Evolutionary conservation across 2,329 filamentous ascomycete genomes (phyloP), one percentile per base, ranked within the genome.

Genomic region (Aspergillus neotritici): DNA sequence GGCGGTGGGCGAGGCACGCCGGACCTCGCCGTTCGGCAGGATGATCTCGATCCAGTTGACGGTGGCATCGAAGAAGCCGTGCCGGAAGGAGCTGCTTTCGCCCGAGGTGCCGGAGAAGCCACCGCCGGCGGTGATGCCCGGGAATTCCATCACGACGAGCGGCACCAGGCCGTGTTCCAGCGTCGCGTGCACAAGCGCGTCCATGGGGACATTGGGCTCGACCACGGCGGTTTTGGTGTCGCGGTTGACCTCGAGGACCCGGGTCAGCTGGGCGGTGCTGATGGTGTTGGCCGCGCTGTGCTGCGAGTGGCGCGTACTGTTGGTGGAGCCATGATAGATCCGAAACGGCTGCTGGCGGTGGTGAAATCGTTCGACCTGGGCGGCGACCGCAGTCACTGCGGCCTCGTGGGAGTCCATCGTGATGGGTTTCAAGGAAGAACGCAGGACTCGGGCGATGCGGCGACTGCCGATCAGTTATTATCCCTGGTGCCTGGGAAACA

Each of bases 291-390:
- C 40, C 31, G 43, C 37, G 4, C 42, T 49, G 37, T 51, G 72
- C 14, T 70, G 66, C 6, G 73, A 73, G 17, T 75, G 74, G 6
- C 86, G 80, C 31, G 86, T 89, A 64, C 80, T 86, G 67, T 87
- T 88, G 17, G 85, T 88, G 0, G 83, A 81, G 48, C 86, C 86
- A 65, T 89, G 85, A 54, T 81, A 85, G 58, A 89, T 82, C n/a
- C 84, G 76, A 64, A 86, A 89, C 2, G 82, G 77, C 57, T 76
- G 66, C 42, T 74, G 64, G 34, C 69, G 69, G 10, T 69, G 62
- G 56, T 75, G 58, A 62, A 79, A 80, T 5, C 57, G 40, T 4
- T 41, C 33, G 8, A 53, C 51, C n/a, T 48, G 43, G 3, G 38
- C 35, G 3, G 54, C 47, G 11, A 56, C 50, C 13, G 48, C 16